phyloP scores from a whole-genome alignment of 2,329 filamentous ascomycete genomes.

The Pseudopyricularia javanii region DNA sequence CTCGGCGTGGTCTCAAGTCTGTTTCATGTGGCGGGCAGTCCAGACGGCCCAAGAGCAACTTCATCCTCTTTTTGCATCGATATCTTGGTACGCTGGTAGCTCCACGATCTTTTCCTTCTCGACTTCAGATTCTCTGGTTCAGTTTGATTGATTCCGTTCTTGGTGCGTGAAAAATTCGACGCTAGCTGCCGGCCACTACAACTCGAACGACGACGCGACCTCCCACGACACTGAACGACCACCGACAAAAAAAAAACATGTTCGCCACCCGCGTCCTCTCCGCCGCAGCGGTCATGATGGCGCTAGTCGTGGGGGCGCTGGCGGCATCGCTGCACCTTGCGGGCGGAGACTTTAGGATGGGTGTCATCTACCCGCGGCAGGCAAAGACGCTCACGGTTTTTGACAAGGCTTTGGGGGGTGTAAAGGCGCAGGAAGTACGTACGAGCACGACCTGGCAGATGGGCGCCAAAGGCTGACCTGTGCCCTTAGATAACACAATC shows the following conservation, averaged over 20 bases:
- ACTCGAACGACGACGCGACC: neutral
- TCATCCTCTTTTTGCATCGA: no score
- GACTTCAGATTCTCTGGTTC: no score
- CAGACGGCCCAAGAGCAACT: neutral
- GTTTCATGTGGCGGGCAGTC: conserved; percentile 8
- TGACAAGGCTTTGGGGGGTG: conserved; percentile 24
- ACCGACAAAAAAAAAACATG: neutral
- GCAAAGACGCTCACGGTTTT: conserved; percentile 28
- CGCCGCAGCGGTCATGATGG: neutral
- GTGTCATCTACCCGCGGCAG: conserved; percentile 19
- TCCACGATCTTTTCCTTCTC: no score
- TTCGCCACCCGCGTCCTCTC: neutral
- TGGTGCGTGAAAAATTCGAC: no score
- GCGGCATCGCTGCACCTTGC: conserved; percentile 18
- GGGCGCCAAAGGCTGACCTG: neutral
- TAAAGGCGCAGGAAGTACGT: conserved; percentile 21
- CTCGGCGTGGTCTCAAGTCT: conserved; percentile 8
- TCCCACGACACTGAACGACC: neutral
- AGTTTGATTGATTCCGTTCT: no score
- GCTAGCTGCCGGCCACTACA: no score
- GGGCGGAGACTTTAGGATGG: conserved; percentile 22
- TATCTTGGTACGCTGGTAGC: no score
- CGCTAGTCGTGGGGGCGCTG: conserved; percentile 4
- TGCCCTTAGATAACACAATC: conserved; percentile 24
- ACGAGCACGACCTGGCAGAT: neutral